Conservation (phyloP, 225 moss, liverwort and hornwort genomes). For the Straminergon stramineum region DNA sequence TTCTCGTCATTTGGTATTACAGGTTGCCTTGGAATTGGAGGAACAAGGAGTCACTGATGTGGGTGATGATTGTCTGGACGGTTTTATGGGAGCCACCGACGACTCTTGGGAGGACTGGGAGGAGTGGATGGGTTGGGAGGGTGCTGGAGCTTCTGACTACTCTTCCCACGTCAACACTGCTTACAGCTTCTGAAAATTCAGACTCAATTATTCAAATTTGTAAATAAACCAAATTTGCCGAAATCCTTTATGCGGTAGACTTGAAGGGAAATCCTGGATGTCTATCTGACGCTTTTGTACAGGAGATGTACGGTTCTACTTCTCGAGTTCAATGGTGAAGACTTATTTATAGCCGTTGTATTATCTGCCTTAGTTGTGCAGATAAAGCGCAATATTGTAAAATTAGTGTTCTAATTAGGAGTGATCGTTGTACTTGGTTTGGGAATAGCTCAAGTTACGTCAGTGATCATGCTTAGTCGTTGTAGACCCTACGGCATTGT, state of each 20-base stretch:
- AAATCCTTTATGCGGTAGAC: conserved; percentile 2
- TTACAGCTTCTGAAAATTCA: conserved; percentile 12
- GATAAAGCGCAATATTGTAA: not conserved
- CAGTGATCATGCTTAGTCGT: not conserved
- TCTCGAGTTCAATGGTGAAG: not conserved
- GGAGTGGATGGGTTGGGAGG: conserved; percentile 94
- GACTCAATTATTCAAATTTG: not conserved
- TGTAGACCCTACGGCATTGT: not conserved
- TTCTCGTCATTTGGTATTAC: not conserved
- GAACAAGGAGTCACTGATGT: conserved; percentile 17
- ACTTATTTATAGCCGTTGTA: not conserved
- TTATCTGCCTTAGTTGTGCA: not conserved
- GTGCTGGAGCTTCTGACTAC: conserved; percentile 60
- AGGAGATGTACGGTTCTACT: not conserved
- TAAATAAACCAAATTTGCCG: conserved; percentile 18
- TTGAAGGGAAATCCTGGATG: conserved; percentile 2
- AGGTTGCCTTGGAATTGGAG: conserved; percentile 44
- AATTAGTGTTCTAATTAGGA: not conserved
- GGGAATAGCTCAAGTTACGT: not conserved
- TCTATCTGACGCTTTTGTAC: not conserved
- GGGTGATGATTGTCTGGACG: conserved; percentile 47
- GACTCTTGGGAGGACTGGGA: conserved; percentile 88
- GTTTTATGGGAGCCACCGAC: conserved; percentile 60
- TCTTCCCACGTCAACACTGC: conserved; percentile 51
- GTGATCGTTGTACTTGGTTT: not conserved